These are phyloP conservation scores for Hondaea fermentalgiana DNA, from an alignment of 108 stramenopile species.

Conservation along the genomic window DNA sequence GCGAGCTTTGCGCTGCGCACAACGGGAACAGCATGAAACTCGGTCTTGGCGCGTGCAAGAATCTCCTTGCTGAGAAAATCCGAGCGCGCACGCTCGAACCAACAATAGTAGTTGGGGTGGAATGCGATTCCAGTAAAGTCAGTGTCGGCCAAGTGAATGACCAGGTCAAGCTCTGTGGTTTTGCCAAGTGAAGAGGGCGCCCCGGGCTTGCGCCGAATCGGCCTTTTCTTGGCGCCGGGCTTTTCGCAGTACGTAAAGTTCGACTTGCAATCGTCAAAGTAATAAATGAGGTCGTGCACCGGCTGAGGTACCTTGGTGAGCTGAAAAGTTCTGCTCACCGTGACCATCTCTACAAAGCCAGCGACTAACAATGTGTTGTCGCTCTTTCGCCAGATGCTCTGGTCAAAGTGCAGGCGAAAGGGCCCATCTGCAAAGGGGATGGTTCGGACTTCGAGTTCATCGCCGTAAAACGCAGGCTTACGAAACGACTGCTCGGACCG, in stretches of 20 bases:
- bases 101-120: not conserved
- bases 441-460: not conserved
- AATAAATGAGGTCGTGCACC: not conserved
- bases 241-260: not conserved
- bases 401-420: not conserved
- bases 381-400: not conserved
- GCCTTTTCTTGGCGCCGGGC: not conserved
- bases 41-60: not conserved
- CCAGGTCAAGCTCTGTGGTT: not conserved
- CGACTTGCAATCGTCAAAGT: not conserved
- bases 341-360: not conserved
- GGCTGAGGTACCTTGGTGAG: not conserved
- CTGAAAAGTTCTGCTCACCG: not conserved
- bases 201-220: not conserved
- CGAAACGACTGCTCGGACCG: not conserved
- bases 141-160: not conserved
- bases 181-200: not conserved
- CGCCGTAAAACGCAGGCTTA: not conserved
- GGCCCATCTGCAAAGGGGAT: not conserved
- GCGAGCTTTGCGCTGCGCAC: not conserved
- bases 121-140: not conserved
- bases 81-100: not conserved
- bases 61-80: not conserved
- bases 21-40: not conserved
- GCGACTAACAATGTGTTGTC: not conserved